Conservation (phyloP, 129 eudicot genomes). For the Flaveria ramosissima region DNA sequence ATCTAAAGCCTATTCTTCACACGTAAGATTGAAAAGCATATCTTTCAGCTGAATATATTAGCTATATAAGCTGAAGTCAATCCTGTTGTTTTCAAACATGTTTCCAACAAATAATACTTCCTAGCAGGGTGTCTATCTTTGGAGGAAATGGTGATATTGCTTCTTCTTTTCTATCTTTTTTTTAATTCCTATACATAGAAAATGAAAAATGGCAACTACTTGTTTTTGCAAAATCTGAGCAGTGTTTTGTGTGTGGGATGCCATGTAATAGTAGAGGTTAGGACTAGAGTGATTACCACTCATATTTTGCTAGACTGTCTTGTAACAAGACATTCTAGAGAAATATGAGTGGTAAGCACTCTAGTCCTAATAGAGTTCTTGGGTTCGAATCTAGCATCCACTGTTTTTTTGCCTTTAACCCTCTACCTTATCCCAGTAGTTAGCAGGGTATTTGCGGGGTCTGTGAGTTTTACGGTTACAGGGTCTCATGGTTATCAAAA, state of each 20-base stretch:
- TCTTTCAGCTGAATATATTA: conserved; percentile 1
- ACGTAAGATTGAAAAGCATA: neutral
- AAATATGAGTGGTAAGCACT: neutral
- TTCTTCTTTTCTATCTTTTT: no score
- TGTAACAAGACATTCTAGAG: neutral
- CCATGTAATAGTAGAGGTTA: neutral
- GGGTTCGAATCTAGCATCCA: neutral
- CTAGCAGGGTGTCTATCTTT: neutral
- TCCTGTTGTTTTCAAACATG: neutral
- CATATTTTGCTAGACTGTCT: no score
- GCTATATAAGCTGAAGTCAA: neutral
- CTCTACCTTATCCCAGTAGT: neutral
- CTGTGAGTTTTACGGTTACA: no score
- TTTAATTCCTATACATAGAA: neutral
- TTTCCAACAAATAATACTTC: conserved; percentile 1
- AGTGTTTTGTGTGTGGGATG: neutral
- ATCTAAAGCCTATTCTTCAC: neutral
- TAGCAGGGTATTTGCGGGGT: neutral
- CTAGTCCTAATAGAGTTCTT: neutral
- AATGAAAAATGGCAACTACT: conserved; percentile 2
- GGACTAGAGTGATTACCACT: no score
- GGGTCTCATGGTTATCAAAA: neutral
- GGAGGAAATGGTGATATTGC: neutral
- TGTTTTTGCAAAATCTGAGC: conserved; percentile 10
- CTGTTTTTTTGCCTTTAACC: neutral